Percentiles rank a stretch among this genome's conserved stretches.
phyloP scores from a whole-genome alignment of 805 yeast genomes.

The Wickerhamomyces ciferrii region DNA sequence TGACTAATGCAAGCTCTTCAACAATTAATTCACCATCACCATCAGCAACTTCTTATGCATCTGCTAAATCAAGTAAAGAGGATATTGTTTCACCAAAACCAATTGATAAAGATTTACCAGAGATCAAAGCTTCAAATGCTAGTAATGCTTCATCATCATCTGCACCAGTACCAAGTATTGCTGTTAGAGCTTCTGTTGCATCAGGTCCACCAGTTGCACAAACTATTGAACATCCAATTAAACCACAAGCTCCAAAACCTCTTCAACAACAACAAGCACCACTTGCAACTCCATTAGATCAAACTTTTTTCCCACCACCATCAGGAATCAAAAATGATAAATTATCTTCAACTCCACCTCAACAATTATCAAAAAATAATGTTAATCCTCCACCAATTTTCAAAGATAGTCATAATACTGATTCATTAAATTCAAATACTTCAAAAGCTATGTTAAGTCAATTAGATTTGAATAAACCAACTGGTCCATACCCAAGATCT shows the following conservation, averaged over 20 bases:
- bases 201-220: background rate
- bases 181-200: background rate
- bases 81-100: background rate
- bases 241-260: background rate
- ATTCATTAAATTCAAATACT: conserved; percentile 12
- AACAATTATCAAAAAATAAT: conserved; percentile 7
- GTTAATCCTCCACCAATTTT: conserved; percentile 16
- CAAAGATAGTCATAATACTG: conserved; percentile 9
- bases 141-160: background rate
- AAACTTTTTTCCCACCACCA: background rate
- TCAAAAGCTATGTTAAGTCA: conserved; percentile 3
- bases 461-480: conserved; percentile 5
- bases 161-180: background rate
- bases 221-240: background rate
- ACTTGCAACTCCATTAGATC: background rate
- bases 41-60: background rate
- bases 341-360: conserved; percentile 13
- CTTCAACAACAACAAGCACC: background rate
- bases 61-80: background rate
- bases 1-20: background rate
- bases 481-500: background rate
- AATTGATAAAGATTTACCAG: background rate
- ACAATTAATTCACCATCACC: background rate
- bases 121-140: background rate
- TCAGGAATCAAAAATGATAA: background rate